Evolutionary conservation across 495 filamentous ascomycete genomes (phyloP), one percentile per base, ranked within the genome.

Genomic region (Hamigera avellanea): DNA sequence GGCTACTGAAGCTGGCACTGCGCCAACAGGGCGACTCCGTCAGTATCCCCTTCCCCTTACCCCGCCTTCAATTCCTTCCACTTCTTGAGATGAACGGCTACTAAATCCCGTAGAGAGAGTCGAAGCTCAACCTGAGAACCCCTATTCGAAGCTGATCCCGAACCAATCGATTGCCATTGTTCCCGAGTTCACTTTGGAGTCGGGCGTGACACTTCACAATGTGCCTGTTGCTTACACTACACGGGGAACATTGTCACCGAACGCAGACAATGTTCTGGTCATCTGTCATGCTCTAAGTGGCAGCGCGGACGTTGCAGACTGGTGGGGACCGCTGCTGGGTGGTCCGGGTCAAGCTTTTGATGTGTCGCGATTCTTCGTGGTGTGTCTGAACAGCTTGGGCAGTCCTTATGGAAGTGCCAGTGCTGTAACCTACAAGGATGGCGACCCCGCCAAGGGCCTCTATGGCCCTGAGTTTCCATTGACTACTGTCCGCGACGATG

Each of bases 401-500:
- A 95, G 88, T 56, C 91, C 91, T 0, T 98, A 98, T 53, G 91
- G 91, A 27, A 96, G 81, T 43, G 91, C 86, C 13, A 96, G 91
- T 56, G 88, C 91, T 5, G 86, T 95, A 23, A 98, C 91, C 8
- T 75, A 72, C 37, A 87, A 83, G 51, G 80, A 93, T 53, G 82
- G 81, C 10, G 72, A 93, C 52, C 67, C 76, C 29, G 61, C 59
- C 19, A 78, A 82, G 21, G 87, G 75, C 25, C 73, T 72, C 41
- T 98, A 98, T 56, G 91, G 91, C 0, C 91, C 91, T 0, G 91
- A 98, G 44, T 98, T 98, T 50, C 91, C 91, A 33, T 62, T 96
- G 45, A 95, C 89, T 10, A 98, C 91, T 4, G 80, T 96, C 34
- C 68, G 86, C 42, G 91, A 98, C 56, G 91, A 98, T 67, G 91